Base-by-base conservation (phyloP, 2,329 filamentous ascomycete genomes). In the Chrysosporium keratinophilum region DNA sequence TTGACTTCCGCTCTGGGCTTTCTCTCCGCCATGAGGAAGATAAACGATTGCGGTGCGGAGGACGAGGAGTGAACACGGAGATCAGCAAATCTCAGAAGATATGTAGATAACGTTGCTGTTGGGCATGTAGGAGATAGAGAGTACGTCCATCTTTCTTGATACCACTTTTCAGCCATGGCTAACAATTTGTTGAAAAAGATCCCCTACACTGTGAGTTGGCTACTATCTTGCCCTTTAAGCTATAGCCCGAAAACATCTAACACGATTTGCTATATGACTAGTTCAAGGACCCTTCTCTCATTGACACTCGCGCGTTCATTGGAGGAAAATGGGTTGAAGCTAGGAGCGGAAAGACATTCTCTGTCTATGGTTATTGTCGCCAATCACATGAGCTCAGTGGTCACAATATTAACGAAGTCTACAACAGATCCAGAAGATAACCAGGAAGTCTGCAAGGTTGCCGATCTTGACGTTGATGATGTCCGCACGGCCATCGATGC, bases 401-500 rank as follows among this genome's bases (percentile, higher is more conserved):
- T 34, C 1, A 31, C 14, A n/a, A 19, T 45, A 28, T n/a, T 33
- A 15, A 34, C 41, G 5, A 50, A 43, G n/a, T 12, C 40, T 31
- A 20, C 31, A n/a, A 39, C 35, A 56, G 54, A 56, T 39, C 54
- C 54, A 6, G 54, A 56, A 41, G 54, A 54, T 39, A 50, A 56
- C 44, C 19, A 56, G 37, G 50, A 54, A 44, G 34, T 54, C 15
- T 54, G 42, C 37, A 23, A 45, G 42, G 54, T 56, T 19, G 44
- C 50, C 20, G 50, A 56, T 23, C 45, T 56, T n/a, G 37, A 14
- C 20, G 20, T 51, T 9, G 20, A 48, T 5, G 50, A 56, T 15
- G 50, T 54, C 15, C 43, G 37, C n/a, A n/a, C 42, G n/a, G 54
- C 54, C 1, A 52, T 56, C 17, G 11, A 48, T 28, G 54, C 44